Conservation (phyloP, 495 filamentous ascomycete genomes). For the Xylaria telfairii region DNA sequence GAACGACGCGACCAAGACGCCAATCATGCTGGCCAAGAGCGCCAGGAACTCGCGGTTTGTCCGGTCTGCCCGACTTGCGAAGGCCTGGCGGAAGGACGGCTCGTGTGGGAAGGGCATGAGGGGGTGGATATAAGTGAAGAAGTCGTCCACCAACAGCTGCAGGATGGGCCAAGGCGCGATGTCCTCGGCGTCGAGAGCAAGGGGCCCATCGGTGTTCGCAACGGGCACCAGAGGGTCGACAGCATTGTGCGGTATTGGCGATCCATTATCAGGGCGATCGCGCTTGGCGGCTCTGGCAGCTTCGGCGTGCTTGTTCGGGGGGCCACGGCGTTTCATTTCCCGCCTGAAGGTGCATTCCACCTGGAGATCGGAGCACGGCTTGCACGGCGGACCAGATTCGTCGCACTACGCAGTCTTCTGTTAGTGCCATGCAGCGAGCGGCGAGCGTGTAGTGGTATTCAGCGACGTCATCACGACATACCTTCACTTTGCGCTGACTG, state of each 20-base stretch:
- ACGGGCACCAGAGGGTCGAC: slow-evolving; percentile 56
- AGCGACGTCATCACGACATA: slow-evolving; percentile 38
- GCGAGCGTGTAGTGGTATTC: background rate
- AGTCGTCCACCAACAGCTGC: slow-evolving; percentile 78
- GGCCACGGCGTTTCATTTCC: slow-evolving; percentile 79
- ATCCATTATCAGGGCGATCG: slow-evolving; percentile 38
- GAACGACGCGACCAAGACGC: slow-evolving; percentile 76
- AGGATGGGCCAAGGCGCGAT: slow-evolving; percentile 75
- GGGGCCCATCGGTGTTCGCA: slow-evolving; percentile 35
- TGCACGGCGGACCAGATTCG: slow-evolving; percentile 77
- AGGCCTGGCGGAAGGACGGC: slow-evolving; percentile 77
- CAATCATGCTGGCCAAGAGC: slow-evolving; percentile 82
- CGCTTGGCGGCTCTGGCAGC: slow-evolving; percentile 68
- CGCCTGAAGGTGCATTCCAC: slow-evolving; percentile 85
- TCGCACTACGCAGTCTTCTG: slow-evolving; percentile 67
- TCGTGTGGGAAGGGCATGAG: slow-evolving; percentile 87
- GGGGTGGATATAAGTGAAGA: slow-evolving; percentile 89
- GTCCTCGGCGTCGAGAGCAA: slow-evolving; percentile 66
- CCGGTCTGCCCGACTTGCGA: slow-evolving; percentile 72
- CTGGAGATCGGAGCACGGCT: slow-evolving; percentile 75
- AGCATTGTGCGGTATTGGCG: slow-evolving; percentile 55
- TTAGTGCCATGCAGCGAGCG: slow-evolving; percentile 30
- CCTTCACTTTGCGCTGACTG: slow-evolving; percentile 86
- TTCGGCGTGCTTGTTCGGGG: slow-evolving; percentile 85
- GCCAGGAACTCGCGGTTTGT: slow-evolving; percentile 73